Conservation (phyloP, 257 asterid genomes). For the Gentiana straminea region DNA sequence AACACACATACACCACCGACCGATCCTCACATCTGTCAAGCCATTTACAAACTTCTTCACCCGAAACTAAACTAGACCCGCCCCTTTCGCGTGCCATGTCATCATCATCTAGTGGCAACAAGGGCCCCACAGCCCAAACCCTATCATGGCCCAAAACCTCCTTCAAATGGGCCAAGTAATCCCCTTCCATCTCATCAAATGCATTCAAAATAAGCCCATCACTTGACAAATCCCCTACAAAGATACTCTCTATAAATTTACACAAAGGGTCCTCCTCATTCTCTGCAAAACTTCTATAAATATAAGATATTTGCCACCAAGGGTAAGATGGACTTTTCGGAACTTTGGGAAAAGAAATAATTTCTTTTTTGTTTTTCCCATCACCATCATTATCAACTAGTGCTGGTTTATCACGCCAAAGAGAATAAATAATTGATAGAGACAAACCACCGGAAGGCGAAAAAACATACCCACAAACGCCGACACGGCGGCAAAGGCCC, state of each 20-base stretch:
- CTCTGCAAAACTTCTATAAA: slow-evolving; percentile 27
- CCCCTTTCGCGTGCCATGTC: background rate
- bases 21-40: too few relatives aligned
- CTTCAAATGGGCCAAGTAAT: slow-evolving; percentile 28
- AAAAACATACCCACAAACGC: slow-evolving; percentile 49
- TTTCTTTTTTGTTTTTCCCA: slow-evolving; percentile 23
- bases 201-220: slow-evolving; percentile 24
- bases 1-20: too few relatives aligned
- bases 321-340: too few relatives aligned
- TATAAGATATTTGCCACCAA: slow-evolving; percentile 72
- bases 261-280: slow-evolving; percentile 28
- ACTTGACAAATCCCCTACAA: slow-evolving; percentile 23
- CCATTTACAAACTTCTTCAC: slow-evolving; percentile 16
- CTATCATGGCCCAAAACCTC: slow-evolving; percentile 29
- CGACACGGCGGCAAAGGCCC: slow-evolving; percentile 33
- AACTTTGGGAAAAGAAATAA: too few relatives aligned
- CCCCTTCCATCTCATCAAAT: slow-evolving; percentile 20
- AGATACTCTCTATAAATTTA: slow-evolving; percentile 27
- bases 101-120: slow-evolving; percentile 10
- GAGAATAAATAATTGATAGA: slow-evolving; percentile 19
- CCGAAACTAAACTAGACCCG: slow-evolving; percentile 15
- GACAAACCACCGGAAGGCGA: slow-evolving; percentile 64
- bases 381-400: slow-evolving; percentile 19
- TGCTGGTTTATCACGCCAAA: slow-evolving; percentile 45
- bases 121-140: too few relatives aligned